These are phyloP conservation scores for Dendrobium officinale DNA, from an alignment of 106 monocot species.

Conservation along the genomic window DNA sequence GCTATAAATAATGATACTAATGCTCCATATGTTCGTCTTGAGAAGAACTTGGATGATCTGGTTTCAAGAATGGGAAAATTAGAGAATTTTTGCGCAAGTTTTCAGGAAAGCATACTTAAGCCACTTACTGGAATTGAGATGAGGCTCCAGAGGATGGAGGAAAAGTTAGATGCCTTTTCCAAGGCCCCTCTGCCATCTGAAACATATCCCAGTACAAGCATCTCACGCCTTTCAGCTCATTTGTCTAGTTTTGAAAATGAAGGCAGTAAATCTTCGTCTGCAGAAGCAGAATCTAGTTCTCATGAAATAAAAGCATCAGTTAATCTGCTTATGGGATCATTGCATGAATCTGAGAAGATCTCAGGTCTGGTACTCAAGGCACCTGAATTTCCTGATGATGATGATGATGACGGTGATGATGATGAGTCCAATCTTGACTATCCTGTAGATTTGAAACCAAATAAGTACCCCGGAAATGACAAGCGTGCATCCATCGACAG, in stretches of 20 bases:
- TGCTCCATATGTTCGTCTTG: slow-evolving; percentile 23
- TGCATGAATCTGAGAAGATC: slow-evolving; percentile 2
- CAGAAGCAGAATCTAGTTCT: neutral
- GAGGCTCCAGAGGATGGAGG: slow-evolving; percentile 63
- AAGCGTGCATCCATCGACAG: slow-evolving; percentile 35
- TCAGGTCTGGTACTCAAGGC: slow-evolving; percentile 47
- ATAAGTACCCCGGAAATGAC: slow-evolving; percentile 7
- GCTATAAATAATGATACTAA: slow-evolving; percentile 20
- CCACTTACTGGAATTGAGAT: slow-evolving; percentile 63
- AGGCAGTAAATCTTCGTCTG: neutral
- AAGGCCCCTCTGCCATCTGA: slow-evolving; percentile 18
- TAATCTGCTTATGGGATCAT: slow-evolving; percentile 7
- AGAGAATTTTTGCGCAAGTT: slow-evolving; percentile 54
- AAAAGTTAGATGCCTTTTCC: slow-evolving; percentile 36
- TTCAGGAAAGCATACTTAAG: slow-evolving; percentile 69
- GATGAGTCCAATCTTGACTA: neutral
- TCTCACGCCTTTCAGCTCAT: slow-evolving; percentile 15
- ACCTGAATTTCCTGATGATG: slow-evolving; percentile 53
- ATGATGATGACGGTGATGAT: slow-evolving; percentile 19
- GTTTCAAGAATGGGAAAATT: slow-evolving; percentile 58
- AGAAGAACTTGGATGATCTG: slow-evolving; percentile 52
- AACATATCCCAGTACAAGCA: slow-evolving; percentile 8
- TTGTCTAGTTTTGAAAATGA: slow-evolving; percentile 23
- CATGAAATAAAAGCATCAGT: slow-evolving; percentile 1
- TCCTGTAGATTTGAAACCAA: slow-evolving; percentile 6